phyloP scores from a whole-genome alignment of 1,284 basidiomycete genomes.

The Pascua guehoae region DNA sequence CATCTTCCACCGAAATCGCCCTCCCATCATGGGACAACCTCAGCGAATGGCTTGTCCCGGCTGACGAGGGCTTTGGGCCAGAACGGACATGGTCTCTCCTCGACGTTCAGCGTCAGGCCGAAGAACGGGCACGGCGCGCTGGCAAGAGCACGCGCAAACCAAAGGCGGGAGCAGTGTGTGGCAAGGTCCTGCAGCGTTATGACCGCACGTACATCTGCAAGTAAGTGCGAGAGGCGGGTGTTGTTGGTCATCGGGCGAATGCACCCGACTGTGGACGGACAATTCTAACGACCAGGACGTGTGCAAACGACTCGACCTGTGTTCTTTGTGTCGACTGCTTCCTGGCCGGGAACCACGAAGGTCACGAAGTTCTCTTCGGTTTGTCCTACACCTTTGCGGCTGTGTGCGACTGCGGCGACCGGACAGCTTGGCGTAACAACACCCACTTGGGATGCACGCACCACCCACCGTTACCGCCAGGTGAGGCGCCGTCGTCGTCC shows the following conservation, averaged over 20 bases:
- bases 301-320: conserved; percentile 79
- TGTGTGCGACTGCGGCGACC: conserved; percentile 88
- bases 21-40: conserved; percentile 20
- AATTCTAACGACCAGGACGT: conserved; percentile 61
- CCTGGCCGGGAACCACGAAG: conserved; percentile 72
- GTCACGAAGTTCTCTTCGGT: conserved; percentile 86
- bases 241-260: background rate
- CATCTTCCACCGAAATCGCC: background rate
- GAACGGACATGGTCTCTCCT: conserved; percentile 17
- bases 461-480: conserved; percentile 55
- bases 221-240: conserved; percentile 55
- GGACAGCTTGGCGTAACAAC: conserved; percentile 69
- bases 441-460: conserved; percentile 63
- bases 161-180: conserved; percentile 33
- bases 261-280: background rate
- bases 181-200: conserved; percentile 38
- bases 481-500: conserved; percentile 31
- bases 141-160: conserved; percentile 17
- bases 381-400: conserved; percentile 84
- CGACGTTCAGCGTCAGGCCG: conserved; percentile 18
- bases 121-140: conserved; percentile 16
- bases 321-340: conserved; percentile 86
- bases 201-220: conserved; percentile 88
- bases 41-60: conserved; percentile 18
- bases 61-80: conserved; percentile 13